These are phyloP conservation scores for Daldinia decipiens DNA, from an alignment of 495 filamentous ascomycete species.

Conservation along the genomic window DNA sequence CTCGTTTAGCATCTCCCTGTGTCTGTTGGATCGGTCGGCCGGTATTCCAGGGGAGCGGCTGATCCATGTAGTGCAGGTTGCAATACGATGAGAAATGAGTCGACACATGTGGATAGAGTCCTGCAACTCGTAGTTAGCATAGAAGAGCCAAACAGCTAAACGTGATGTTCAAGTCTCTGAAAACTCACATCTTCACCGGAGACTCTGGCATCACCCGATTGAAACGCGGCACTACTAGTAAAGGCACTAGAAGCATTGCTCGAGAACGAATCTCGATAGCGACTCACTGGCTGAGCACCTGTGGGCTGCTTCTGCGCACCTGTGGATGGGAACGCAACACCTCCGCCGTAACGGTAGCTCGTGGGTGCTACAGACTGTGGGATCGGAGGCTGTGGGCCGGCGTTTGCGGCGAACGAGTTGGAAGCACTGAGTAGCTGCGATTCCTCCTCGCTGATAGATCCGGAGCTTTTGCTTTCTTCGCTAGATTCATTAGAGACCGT, in stretches of 20 bases:
- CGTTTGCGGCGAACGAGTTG: neutral
- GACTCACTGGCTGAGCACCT: neutral
- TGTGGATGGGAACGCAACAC: neutral
- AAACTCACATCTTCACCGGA: conserved; percentile 26
- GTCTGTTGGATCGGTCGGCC: neutral
- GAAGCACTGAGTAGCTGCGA: conserved; percentile 14
- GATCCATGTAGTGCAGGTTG: neutral
- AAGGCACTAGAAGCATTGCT: conserved; percentile 7
- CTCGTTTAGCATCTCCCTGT: conserved; percentile 10
- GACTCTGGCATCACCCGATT: neutral
- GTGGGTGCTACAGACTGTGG: conserved; percentile 13
- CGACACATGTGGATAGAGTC: conserved; percentile 8
- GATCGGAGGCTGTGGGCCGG: neutral
- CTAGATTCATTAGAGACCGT: neutral
- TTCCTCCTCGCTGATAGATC: conserved; percentile 5
- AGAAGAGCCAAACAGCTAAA: neutral
- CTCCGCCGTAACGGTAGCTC: conserved; percentile 1
- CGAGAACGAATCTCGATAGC: conserved; percentile 14
- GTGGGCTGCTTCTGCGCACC: neutral
- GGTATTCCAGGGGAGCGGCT: neutral
- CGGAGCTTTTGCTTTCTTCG: neutral
- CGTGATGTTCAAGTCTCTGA: neutral
- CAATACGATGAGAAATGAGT: conserved; percentile 6
- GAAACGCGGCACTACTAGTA: neutral
- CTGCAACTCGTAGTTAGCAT: conserved; percentile 18